Percentiles rank a stretch among this genome's conserved stretches.
Evolutionary conservation across 2,329 filamentous ascomycete genomes (phyloP).

Genomic region (Trichophyton verrucosum): DNA sequence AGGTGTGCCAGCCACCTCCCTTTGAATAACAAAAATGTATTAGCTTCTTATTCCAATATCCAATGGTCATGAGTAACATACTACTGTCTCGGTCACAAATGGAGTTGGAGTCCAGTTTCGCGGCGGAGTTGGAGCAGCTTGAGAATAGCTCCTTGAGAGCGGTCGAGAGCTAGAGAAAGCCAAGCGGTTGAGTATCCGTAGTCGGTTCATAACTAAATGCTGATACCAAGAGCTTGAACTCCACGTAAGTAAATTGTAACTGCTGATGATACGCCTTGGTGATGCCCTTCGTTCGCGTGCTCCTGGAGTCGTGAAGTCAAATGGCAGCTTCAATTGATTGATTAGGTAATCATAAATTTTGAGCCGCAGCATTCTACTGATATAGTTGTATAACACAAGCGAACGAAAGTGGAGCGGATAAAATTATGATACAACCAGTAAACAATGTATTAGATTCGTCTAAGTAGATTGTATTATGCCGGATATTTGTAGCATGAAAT

Average conservation of each 20-base stretch:
- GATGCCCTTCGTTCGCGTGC: not conserved
- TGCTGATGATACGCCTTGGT: not conserved
- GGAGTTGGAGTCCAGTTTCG: slow-evolving; percentile 41
- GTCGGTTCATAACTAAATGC: slow-evolving; percentile 12
- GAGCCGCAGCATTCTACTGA: too few relatives aligned
- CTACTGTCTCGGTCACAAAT: slow-evolving; percentile 44
- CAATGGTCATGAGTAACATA: slow-evolving; percentile 27
- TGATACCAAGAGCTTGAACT: not conserved
- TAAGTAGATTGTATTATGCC: slow-evolving; percentile 24
- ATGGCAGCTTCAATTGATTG: too few relatives aligned
- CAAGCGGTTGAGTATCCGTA: slow-evolving; percentile 10
- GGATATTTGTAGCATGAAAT: slow-evolving; percentile 70
- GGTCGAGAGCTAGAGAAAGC: slow-evolving; percentile 6
- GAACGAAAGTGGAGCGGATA: not conserved
- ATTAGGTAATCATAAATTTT: too few relatives aligned
- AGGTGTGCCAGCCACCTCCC: slow-evolving; percentile 66
- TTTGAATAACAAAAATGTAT: slow-evolving; percentile 22
- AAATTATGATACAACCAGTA: not conserved
- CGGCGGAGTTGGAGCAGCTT: slow-evolving; percentile 19
- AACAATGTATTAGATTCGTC: not conserved
- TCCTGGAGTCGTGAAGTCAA: too few relatives aligned
- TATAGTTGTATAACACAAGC: not conserved
- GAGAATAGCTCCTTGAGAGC: slow-evolving; percentile 10
- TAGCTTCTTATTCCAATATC: not conserved
- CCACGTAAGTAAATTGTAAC: not conserved